Evolutionary conservation across 2,329 filamentous ascomycete species (phyloP).

Genomic region (Penicillium sp.): DNA sequence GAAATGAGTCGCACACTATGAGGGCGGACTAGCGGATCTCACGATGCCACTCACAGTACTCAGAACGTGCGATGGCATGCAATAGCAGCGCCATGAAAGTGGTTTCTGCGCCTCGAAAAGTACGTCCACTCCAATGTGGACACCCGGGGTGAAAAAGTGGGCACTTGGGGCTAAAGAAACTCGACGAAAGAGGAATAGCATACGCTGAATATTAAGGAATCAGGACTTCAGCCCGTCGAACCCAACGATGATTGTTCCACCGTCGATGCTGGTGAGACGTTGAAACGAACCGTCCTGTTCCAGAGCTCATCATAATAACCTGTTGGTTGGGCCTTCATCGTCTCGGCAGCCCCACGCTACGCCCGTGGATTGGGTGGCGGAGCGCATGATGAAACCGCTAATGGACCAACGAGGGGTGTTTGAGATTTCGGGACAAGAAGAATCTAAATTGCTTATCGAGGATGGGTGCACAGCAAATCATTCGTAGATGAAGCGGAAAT

Average conservation of each 20-base stretch:
- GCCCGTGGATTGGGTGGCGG: slow-evolving; percentile 21
- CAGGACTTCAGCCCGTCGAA: background rate
- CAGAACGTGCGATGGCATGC: background rate
- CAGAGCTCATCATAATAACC: slow-evolving; percentile 10
- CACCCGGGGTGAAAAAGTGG: slow-evolving; percentile 9
- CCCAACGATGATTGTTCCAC: slow-evolving; percentile 11
- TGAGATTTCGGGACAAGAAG: slow-evolving; percentile 2
- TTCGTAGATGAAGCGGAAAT: background rate
- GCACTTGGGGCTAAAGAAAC: slow-evolving; percentile 5
- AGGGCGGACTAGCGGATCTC: slow-evolving; percentile 14
- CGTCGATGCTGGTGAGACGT: slow-evolving; percentile 16
- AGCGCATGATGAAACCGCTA: slow-evolving; percentile 27
- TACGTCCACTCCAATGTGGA: background rate
- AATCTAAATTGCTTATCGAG: background rate
- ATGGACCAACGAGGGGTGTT: slow-evolving; percentile 5
- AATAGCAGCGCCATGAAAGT: background rate
- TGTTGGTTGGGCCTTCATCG: slow-evolving; percentile 13
- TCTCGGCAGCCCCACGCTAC: slow-evolving; percentile 25
- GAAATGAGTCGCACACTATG: slow-evolving; percentile 14
- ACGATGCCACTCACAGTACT: background rate
- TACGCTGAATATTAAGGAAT: background rate
- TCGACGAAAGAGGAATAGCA: background rate
- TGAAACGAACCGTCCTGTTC: slow-evolving; percentile 18
- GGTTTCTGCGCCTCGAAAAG: background rate
- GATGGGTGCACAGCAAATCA: background rate